Evolutionary conservation across 208 protist species (phyloP), one percentile per base, ranked within the genome.

Genomic region (Porcisia hertigi): DNA sequence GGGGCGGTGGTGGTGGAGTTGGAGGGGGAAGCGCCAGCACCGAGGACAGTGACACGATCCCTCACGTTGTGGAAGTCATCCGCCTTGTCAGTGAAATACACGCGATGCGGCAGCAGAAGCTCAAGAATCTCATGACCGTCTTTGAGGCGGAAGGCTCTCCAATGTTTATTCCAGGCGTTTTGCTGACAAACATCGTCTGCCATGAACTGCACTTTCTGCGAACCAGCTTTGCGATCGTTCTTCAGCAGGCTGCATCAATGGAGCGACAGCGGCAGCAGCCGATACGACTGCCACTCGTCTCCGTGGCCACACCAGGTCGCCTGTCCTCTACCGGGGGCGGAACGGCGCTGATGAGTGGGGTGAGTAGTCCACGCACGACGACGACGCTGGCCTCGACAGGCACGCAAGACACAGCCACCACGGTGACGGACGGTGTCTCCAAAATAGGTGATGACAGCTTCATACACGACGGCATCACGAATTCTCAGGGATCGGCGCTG

Each of bases 101-200:
- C 65, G 80, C 88, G 9, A 76, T 88, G 60, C 89, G 93, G 54
- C 90, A 92, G 82, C 86, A 84, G 34, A 97, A 97, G 79, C 81
- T 97, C 9, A 85, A 89, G 64, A 87, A 88, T 23, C 90, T 88
- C 80, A 97, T 96, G 89, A 70, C 86, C 0, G 86, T 96, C 5
- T 92, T 97, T 55, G 91, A 95, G 77, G 81, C 81, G 0, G 89
- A 94, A 62, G 86, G 84, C 20, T 85, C 86, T 8, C 84, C 89
- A n/a, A 88, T 95, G 79, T 90, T 89, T 70, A 94, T 96, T 52
- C 93, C 93, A 6, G 93, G 90, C 63, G 93, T 97, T 60, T 82
- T 92, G 74, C 84, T 97, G n/a, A 94, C 91, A 6, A 94, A 94
- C 73, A 92, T 97, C 55, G 89, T 95, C 23, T 88, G 85, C 63